A percentile compares a stretch with the other conserved stretches of the same genome.
Conservation (phyloP, 2,329 filamentous ascomycete species). For the Epichloe sylvatica region DNA sequence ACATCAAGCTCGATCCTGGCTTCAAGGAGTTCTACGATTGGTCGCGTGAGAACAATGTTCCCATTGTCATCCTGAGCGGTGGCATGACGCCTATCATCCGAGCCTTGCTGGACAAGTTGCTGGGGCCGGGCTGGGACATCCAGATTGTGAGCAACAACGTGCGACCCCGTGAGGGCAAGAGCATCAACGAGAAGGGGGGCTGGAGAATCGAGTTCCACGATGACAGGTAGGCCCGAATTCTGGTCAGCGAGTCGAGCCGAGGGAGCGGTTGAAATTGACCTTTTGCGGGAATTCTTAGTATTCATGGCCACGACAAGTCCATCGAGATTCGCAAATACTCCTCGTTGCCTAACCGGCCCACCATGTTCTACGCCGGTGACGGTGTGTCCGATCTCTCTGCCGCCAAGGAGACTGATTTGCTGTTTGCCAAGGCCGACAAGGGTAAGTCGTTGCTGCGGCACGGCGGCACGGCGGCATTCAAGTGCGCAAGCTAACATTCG, state of each 20-base stretch:
- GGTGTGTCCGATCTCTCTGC: slow-evolving; percentile 87
- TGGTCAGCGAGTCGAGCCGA: not conserved
- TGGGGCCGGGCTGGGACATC: slow-evolving; percentile 68
- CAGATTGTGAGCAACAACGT: slow-evolving; percentile 87
- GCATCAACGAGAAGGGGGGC: slow-evolving; percentile 63
- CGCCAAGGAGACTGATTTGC: slow-evolving; percentile 78
- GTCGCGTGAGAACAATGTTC: slow-evolving; percentile 68
- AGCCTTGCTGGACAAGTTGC: slow-evolving; percentile 62
- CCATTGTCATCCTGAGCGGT: slow-evolving; percentile 79
- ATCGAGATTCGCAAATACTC: slow-evolving; percentile 81
- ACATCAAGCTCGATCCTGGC: slow-evolving; percentile 77
- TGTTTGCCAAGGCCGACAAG: slow-evolving; percentile 86
- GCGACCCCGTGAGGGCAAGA: slow-evolving; percentile 46
- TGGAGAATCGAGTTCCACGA: slow-evolving; percentile 88
- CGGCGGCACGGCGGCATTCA: not conserved
- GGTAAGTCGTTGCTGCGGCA: slow-evolving; percentile 35
- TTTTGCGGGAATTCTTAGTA: slow-evolving; percentile 27
- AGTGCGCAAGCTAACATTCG: slow-evolving; percentile 5
- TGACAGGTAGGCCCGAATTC: slow-evolving; percentile 44
- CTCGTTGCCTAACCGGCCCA: slow-evolving; percentile 59
- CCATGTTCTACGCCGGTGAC: slow-evolving; percentile 88
- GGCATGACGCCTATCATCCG: slow-evolving; percentile 90
- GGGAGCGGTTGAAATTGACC: not conserved
- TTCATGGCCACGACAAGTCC: slow-evolving; percentile 95
- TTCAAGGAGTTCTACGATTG: slow-evolving; percentile 84